Evolutionary conservation across 202 grass and related monocot genomes (phyloP).

Genomic region (Musa balbisiana): DNA sequence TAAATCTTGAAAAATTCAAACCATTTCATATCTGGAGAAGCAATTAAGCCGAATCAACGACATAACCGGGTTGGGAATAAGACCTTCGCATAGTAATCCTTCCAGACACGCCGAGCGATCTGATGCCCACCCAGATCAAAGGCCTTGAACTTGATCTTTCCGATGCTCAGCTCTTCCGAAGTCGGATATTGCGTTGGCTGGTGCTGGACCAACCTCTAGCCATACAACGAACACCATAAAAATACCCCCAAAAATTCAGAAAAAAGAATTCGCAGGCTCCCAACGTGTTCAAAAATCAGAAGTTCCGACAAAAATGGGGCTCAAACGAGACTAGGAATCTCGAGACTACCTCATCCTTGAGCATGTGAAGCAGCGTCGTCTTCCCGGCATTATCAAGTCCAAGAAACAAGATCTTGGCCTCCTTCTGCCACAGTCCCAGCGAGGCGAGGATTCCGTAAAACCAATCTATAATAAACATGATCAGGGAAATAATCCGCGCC

Average conservation of each 20-base stretch:
- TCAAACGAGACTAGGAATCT: background rate
- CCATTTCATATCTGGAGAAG: background rate
- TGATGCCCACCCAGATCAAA: constrained; percentile 16
- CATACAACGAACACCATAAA: background rate
- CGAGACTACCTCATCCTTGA: constrained; percentile 5
- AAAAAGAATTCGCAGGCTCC: background rate
- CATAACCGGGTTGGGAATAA: background rate
- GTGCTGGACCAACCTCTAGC: constrained; percentile 12
- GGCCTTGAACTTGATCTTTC: constrained; percentile 16
- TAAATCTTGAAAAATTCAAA: background rate
- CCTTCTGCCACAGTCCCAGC: constrained; percentile 9
- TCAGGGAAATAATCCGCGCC: background rate
- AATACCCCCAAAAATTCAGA: background rate
- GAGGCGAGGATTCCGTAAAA: constrained; percentile 7
- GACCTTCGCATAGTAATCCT: constrained; percentile 15
- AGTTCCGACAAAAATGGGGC: background rate
- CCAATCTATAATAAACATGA: constrained; percentile 13
- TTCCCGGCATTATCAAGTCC: constrained; percentile 12
- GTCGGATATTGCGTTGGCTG: constrained; percentile 16
- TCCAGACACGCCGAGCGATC: constrained; percentile 16
- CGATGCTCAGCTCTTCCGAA: constrained; percentile 11
- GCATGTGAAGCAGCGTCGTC: constrained; percentile 17
- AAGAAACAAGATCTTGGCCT: constrained; percentile 16
- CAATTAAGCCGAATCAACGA: background rate
- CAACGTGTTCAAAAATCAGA: no score